Conservation (phyloP, 768 basidiomycete species). For the Pleurotus pulmonarius region DNA sequence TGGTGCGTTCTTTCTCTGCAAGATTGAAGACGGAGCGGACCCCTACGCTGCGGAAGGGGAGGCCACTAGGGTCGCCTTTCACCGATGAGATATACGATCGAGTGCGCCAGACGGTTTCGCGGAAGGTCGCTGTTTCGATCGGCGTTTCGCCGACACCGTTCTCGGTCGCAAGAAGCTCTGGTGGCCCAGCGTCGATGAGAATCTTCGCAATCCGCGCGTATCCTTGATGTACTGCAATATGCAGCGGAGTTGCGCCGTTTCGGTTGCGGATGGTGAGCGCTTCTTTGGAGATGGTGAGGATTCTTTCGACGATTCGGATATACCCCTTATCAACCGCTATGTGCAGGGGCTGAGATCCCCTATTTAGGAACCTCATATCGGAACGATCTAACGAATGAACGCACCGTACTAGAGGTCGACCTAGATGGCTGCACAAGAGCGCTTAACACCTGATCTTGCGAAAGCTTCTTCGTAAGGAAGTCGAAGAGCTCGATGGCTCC, state of each 20-base stretch:
- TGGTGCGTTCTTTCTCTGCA: conserved; percentile 15
- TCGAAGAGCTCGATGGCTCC: conserved; percentile 29
- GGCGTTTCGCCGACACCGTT: conserved; percentile 46
- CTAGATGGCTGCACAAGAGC: conserved; percentile 46
- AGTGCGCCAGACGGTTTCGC: conserved; percentile 22
- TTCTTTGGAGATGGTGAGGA: conserved; percentile 34
- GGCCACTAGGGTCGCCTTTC: not conserved
- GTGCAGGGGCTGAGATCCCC: conserved; percentile 43
- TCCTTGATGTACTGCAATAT: conserved; percentile 36
- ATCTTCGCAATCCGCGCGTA: conserved; percentile 30
- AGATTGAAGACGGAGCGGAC: conserved; percentile 1
- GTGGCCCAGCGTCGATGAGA: conserved; percentile 34
- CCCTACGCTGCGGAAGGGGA: not conserved
- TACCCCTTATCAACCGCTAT: conserved; percentile 39
- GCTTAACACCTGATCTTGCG: conserved; percentile 40
- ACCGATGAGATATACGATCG: not conserved
- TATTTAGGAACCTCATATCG: not conserved
- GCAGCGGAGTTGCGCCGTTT: conserved; percentile 50
- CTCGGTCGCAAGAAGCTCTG: conserved; percentile 40
- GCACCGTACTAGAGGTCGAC: conserved; percentile 34
- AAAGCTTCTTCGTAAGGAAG: conserved; percentile 45
- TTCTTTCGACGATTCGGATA: conserved; percentile 24
- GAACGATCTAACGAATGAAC: not conserved
- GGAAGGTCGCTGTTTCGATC: conserved; percentile 30
- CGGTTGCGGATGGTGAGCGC: conserved; percentile 38